Evolutionary conservation across 2,329 filamentous ascomycete genomes (phyloP).

Genomic region (Diaporthe sp.): DNA sequence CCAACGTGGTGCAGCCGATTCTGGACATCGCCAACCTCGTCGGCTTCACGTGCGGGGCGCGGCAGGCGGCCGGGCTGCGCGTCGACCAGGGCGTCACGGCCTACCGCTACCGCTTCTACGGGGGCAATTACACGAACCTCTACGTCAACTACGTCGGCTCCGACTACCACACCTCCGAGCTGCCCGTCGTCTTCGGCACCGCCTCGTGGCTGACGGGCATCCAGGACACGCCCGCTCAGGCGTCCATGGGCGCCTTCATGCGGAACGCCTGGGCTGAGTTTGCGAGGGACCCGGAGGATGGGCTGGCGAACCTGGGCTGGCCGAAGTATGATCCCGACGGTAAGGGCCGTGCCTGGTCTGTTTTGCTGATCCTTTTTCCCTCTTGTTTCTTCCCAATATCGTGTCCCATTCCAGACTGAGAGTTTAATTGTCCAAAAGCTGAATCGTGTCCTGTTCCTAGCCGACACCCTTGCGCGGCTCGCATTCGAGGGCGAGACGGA

Average conservation of each 20-base stretch:
- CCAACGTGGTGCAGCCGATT: conserved; percentile 4
- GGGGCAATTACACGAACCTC: conserved; percentile 17
- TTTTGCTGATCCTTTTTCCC: background rate
- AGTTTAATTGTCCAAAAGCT: background rate
- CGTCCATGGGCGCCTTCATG: conserved; percentile 14
- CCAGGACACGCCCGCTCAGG: conserved; percentile 6
- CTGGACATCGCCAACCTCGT: conserved; percentile 18
- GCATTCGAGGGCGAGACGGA: background rate
- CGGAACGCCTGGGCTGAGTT: conserved; percentile 36
- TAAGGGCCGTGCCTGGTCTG: background rate
- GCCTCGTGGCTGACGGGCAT: conserved; percentile 22
- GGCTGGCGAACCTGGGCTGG: conserved; percentile 25
- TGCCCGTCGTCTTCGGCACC: conserved; percentile 22
- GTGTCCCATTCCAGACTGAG: background rate
- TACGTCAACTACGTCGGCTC: conserved; percentile 10
- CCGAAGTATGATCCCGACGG: conserved; percentile 21
- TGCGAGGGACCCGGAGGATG: conserved; percentile 30
- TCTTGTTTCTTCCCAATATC: too few relatives aligned
- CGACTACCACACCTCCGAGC: conserved; percentile 27
- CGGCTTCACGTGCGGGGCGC: conserved; percentile 28
- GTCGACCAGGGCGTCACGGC: conserved; percentile 25
- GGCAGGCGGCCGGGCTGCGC: conserved; percentile 17
- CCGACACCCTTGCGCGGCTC: conserved; percentile 7
- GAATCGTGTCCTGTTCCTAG: background rate
- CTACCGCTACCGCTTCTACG: conserved; percentile 27